Percentiles rank a stretch among this genome's conserved stretches.
These are phyloP conservation scores for Phaseolus coccineus DNA, from an alignment of 331 rosid species.

Conservation along the genomic window DNA sequence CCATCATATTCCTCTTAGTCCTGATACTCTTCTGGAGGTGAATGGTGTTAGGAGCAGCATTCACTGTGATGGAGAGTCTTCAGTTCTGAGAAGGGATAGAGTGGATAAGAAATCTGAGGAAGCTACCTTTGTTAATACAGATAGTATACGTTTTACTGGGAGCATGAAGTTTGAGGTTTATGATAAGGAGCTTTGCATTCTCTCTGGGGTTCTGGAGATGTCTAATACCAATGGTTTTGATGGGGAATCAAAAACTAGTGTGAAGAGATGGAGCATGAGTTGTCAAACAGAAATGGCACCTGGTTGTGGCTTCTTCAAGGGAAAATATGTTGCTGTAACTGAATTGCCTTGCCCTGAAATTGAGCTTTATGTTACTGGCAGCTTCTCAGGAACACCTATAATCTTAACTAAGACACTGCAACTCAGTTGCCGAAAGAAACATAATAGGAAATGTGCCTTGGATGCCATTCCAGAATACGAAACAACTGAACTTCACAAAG, in stretches of 20 bases:
- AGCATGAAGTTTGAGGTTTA: slow-evolving; percentile 82
- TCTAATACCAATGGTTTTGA: slow-evolving; percentile 58
- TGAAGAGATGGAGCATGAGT: slow-evolving; percentile 76
- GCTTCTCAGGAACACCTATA: slow-evolving; percentile 75
- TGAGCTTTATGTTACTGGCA: slow-evolving; percentile 91
- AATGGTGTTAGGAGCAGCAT: slow-evolving; percentile 73
- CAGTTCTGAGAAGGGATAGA: slow-evolving; percentile 83
- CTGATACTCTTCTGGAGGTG: slow-evolving; percentile 77
- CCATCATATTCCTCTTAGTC: slow-evolving; percentile 73
- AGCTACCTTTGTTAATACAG: slow-evolving; percentile 85
- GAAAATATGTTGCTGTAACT: slow-evolving; percentile 59
- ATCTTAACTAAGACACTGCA: slow-evolving; percentile 85
- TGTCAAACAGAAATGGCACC: slow-evolving; percentile 62
- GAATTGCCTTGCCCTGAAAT: slow-evolving; percentile 65
- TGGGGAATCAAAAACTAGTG: slow-evolving; percentile 57
- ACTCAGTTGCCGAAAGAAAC: slow-evolving; percentile 68
- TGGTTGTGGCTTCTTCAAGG: slow-evolving; percentile 65
- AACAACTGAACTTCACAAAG: slow-evolving; percentile 61
- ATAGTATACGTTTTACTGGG: slow-evolving; percentile 72
- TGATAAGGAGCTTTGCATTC: slow-evolving; percentile 69
- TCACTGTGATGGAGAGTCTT: slow-evolving; percentile 67
- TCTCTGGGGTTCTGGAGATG: slow-evolving; percentile 79
- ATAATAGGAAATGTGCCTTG: slow-evolving; percentile 62
- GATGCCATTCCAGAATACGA: slow-evolving; percentile 84
- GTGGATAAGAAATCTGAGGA: slow-evolving; percentile 83